A percentile compares a stretch with the other conserved stretches of the same genome.
phyloP scores from a whole-genome alignment of 1,284 basidiomycete genomes.

The Melampsora americana region DNA sequence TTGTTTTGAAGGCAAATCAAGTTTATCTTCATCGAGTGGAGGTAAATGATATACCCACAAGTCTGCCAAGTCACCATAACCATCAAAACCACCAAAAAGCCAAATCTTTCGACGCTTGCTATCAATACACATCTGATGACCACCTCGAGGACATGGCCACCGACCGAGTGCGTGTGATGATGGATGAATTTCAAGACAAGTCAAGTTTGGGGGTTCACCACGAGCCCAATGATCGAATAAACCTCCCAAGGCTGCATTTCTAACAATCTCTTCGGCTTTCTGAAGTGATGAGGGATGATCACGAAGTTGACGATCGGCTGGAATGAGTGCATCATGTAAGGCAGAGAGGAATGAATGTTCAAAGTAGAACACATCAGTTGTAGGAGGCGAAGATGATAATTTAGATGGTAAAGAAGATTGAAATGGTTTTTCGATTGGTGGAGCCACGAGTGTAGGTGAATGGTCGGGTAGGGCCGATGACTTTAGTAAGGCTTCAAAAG shows the following conservation, averaged over 20 bases:
- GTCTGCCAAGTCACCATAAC: constrained; percentile 65
- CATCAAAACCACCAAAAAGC: constrained; percentile 76
- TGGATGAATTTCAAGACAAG: constrained; percentile 47
- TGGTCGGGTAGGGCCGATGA: constrained; percentile 17
- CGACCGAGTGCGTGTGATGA: constrained; percentile 56
- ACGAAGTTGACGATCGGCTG: not conserved
- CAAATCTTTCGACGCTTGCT: constrained; percentile 65
- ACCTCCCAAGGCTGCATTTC: constrained; percentile 17
- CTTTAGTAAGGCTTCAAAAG: constrained; percentile 38
- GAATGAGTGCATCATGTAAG: constrained; percentile 33
- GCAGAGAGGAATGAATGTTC: constrained; percentile 39
- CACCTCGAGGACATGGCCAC: constrained; percentile 64
- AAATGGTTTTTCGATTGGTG: not conserved
- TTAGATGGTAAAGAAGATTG: not conserved
- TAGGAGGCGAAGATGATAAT: not conserved
- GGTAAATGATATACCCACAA: constrained; percentile 66
- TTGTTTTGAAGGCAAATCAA: not conserved
- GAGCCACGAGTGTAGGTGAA: constrained; percentile 27
- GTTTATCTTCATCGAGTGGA: constrained; percentile 3
- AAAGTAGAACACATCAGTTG: constrained; percentile 22
- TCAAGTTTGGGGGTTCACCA: constrained; percentile 22
- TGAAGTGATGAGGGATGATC: constrained; percentile 8
- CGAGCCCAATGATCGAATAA: constrained; percentile 35
- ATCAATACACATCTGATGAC: constrained; percentile 79
- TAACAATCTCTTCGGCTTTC: constrained; percentile 26